Evolutionary conservation across 2,329 filamentous ascomycete species (phyloP), one percentile per base, ranked within the genome.

Genomic region (Gnomoniopsis smithogilvyi): DNA sequence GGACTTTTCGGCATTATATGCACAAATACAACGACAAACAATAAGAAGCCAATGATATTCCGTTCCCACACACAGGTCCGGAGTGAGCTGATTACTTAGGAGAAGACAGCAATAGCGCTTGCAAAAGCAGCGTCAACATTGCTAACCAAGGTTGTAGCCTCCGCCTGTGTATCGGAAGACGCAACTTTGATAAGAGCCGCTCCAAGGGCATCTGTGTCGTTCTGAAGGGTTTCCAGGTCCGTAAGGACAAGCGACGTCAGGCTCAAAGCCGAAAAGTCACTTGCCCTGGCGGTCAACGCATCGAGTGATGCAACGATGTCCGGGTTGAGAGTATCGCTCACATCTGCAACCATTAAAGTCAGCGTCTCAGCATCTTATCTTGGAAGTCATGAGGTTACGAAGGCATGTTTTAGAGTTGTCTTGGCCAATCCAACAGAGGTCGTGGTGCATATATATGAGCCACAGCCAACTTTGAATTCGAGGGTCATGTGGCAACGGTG

Each of bases 221-320:
- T 46, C 59, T 61, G 49, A 26, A 61, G 54, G 34, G 54, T 61
- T 50, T 61, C 21, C 36, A 61, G 54, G n/a, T 56, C 56, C 26
- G 43, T 41, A n/a, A 61, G 54, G 34, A 61, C 59, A 26, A 54
- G 41, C 12, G 54, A 53, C 17, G 38, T 51, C 21, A 58, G 46
- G 50, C 59, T 38, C 3, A 58, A 34, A 34, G 54, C 30, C n/a
- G 21, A 30, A 26, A 61, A 61, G 45, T 61, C 54, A 48, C 54
- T 50, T 50, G 58, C 41, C 21, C 54, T 36, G 34, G 51, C 51
- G 21, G 46, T 54, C 24, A 61, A 51, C 34, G 54, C 59, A 30
- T 52, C 36, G 26, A 61, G 54, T 10, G 59, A 53, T 12, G 59
- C 59, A 11, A 54, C 41, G 50, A 61, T 58, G 46, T 61, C 59